Conservation (phyloP, 2,329 filamentous ascomycete genomes). For the Neoscytalidium dimidiatum region DNA sequence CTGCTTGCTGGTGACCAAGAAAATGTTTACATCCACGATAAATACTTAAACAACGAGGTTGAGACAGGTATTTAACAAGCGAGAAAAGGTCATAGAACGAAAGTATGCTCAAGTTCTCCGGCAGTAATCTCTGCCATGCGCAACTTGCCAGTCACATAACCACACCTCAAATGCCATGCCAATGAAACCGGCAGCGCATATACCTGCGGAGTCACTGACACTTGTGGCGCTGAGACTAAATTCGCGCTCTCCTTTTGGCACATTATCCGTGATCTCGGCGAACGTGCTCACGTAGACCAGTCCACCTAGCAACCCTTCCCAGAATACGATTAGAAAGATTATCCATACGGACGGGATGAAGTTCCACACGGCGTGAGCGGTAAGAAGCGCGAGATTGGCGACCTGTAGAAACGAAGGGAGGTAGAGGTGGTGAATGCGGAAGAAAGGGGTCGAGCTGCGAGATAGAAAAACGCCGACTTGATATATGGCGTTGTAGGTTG, state of each 20-base stretch:
- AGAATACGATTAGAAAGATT: conserved; percentile 84
- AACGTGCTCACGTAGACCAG: conserved; percentile 96
- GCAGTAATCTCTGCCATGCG: conserved; percentile 68
- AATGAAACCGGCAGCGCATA: conserved; percentile 83
- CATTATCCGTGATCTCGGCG: conserved; percentile 85
- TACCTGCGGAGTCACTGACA: conserved; percentile 88
- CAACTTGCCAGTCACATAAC: conserved; percentile 82
- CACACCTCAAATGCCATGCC: conserved; percentile 80
- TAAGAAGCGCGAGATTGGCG: conserved; percentile 72
- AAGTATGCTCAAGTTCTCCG: conserved; percentile 23
- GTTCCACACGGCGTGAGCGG: conserved; percentile 73
- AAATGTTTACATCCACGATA: too few relatives aligned
- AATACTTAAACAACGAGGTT: background rate
- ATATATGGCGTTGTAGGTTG: conserved; percentile 92
- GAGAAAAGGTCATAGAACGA: background rate
- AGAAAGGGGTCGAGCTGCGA: conserved; percentile 83
- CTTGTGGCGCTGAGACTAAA: conserved; percentile 89
- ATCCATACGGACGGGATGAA: conserved; percentile 85
- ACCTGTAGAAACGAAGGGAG: conserved; percentile 80
- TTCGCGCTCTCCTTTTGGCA: conserved; percentile 76
- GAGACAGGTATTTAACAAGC: background rate
- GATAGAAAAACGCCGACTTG: conserved; percentile 95
- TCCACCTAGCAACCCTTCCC: conserved; percentile 90
- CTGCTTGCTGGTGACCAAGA: too few relatives aligned
- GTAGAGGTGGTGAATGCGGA: conserved; percentile 80